phyloP scores from a whole-genome alignment of 208 protist genomes.

The Trypanosoma caninum region DNA sequence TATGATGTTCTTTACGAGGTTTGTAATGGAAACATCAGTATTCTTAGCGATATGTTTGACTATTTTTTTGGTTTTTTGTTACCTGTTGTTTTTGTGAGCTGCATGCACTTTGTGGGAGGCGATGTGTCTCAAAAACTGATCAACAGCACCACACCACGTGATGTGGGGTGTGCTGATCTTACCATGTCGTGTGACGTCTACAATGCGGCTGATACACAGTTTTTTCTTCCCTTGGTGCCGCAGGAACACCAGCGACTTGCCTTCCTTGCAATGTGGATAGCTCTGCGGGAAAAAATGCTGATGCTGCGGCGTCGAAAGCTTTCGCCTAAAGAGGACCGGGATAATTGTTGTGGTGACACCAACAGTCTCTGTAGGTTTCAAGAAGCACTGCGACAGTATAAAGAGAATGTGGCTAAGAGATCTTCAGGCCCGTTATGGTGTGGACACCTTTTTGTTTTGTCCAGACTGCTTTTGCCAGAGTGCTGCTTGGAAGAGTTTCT shows the following conservation, averaged over 20 bases:
- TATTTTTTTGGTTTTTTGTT: slow-evolving; percentile 48
- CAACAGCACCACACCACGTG: background rate
- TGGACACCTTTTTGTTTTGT: slow-evolving; percentile 59
- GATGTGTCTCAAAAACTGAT: background rate
- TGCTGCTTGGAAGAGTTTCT: slow-evolving; percentile 67
- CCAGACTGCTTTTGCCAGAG: slow-evolving; percentile 45
- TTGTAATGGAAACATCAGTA: slow-evolving; percentile 47
- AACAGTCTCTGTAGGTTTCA: slow-evolving; percentile 50
- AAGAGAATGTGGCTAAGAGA: slow-evolving; percentile 23
- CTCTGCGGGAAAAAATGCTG: slow-evolving; percentile 32
- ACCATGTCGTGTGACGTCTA: slow-evolving; percentile 9
- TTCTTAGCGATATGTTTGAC: slow-evolving; percentile 38
- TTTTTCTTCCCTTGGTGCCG: slow-evolving; percentile 50
- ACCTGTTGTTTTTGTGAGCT: slow-evolving; percentile 52
- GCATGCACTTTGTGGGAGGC: slow-evolving; percentile 4
- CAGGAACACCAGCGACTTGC: slow-evolving; percentile 66
- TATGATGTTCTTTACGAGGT: slow-evolving; percentile 33
- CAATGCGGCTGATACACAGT: no score
- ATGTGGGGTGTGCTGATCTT: background rate
- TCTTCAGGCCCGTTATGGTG: slow-evolving; percentile 42
- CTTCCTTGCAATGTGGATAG: slow-evolving; percentile 56
- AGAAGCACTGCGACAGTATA: slow-evolving; percentile 30
- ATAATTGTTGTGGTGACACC: no score
- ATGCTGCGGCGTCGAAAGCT: slow-evolving; percentile 28
- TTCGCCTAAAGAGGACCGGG: slow-evolving; percentile 38